Base-by-base conservation (phyloP, 2,329 filamentous ascomycete species). In the Endocalyx cinctus region DNA sequence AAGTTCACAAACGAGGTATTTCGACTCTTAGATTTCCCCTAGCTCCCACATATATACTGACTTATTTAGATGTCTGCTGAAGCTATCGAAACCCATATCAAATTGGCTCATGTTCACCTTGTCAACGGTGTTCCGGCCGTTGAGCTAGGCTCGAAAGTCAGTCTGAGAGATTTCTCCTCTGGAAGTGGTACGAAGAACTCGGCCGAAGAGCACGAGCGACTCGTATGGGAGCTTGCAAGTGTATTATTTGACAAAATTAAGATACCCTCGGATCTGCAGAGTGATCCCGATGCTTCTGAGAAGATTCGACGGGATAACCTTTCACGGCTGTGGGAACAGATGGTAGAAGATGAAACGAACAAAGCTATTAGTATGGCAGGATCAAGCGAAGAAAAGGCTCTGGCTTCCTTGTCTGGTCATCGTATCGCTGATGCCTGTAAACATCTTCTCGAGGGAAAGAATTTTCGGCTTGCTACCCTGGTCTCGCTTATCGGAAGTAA, bases 401-500 rank as follows among this genome's bases (percentile, higher is more conserved):
- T 98, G 37, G 77, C 84, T 14, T 77, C 83, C 42, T 70, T 98
- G 6, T 84, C 87, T 13, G 83, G 81, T 7, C 82, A 94, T 54
- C 81, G 85, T 28, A 66, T 95, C 30, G 70, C 80, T 5, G 86
- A 94, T 38, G 92, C 92, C 10, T 96, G 89, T 62, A 82, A 83
- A 45, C 69, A 81, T 37, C 72, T 98, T 5, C 60, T 90, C 6
- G 78, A 83, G 17, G 82, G 80, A 44, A 81, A 81, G 43, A 79
- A 97, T 51, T 84, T 86, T 43, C 84, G 85, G 32, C 74, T 97
- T n/a, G 87, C 86, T 5, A 89, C 86, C 1, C 69, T 97, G 25
- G 70, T 96, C 18, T 72, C 92, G 10, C 78, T 94, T 40, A 84
- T 97, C 50, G 87, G 87, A 20, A 77, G 77, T 11, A 84, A 84